Evolutionary conservation across 495 filamentous ascomycete genomes (phyloP).

Genomic region (Tuber aestivum): DNA sequence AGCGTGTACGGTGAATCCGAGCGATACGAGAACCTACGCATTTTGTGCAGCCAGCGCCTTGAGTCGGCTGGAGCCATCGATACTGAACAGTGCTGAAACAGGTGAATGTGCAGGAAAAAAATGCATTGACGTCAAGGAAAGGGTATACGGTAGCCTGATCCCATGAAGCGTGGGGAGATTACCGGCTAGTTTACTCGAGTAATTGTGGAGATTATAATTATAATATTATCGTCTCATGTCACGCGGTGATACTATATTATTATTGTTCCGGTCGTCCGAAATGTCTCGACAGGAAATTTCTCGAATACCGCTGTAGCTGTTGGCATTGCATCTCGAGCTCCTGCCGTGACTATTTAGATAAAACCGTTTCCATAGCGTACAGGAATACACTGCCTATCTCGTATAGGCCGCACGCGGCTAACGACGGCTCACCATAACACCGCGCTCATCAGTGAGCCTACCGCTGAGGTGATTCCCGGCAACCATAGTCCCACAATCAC

Average conservation of each 20-base stretch:
- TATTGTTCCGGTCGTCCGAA: background rate
- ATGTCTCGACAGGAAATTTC: background rate
- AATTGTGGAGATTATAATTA: background rate
- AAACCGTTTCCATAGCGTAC: conserved; percentile 77
- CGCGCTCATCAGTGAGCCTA: conserved; percentile 10
- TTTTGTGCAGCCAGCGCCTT: background rate
- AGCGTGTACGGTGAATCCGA: background rate
- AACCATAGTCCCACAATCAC: conserved; percentile 17
- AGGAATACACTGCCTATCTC: conserved; percentile 49
- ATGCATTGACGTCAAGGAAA: background rate
- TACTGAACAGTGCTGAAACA: background rate
- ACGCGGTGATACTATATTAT: background rate
- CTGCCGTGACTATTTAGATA: conserved; percentile 56
- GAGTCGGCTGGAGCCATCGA: background rate
- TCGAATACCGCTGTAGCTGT: background rate
- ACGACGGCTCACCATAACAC: conserved; percentile 6
- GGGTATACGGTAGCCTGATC: background rate
- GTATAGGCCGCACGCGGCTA: conserved; percentile 11
- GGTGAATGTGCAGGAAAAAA: background rate
- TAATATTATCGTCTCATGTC: background rate
- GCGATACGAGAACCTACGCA: background rate
- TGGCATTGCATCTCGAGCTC: background rate
- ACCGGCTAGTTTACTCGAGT: background rate
- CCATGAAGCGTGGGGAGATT: background rate
- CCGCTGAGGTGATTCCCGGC: conserved; percentile 21